phyloP scores from a whole-genome alignment of 495 filamentous ascomycete genomes.

The Penicillium angulare region DNA sequence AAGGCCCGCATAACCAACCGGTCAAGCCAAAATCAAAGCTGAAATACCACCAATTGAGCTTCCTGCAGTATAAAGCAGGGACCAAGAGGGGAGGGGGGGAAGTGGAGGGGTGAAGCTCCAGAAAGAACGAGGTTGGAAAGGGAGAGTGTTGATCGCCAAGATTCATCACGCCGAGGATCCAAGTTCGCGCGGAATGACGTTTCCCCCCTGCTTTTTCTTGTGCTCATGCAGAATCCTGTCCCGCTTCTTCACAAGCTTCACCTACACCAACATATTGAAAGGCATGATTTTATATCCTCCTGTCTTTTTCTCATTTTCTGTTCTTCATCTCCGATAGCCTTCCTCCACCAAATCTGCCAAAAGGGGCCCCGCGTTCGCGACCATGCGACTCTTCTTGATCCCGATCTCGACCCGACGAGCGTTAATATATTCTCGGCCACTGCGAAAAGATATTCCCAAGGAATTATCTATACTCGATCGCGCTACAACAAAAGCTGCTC shows the following conservation, averaged over 20 bases:
- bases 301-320: no score
- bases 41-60: neutral
- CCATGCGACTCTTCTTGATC: conserved; percentile 93
- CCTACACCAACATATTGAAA: neutral
- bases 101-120: neutral
- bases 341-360: neutral
- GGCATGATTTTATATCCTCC: neutral
- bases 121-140: conserved; percentile 1
- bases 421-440: conserved; percentile 87
- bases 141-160: no score
- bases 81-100: neutral
- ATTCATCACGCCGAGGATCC: no score
- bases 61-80: neutral
- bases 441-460: conserved; percentile 46
- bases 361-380: no score
- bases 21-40: neutral
- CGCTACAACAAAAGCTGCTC: conserved; percentile 63
- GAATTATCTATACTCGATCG: conserved; percentile 60
- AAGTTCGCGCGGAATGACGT: conserved; percentile 33
- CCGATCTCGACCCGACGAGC: conserved; percentile 88
- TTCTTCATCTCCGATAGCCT: neutral
- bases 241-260: neutral
- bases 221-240: neutral
- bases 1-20: conserved; percentile 5
- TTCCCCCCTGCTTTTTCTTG: conserved; percentile 14